phyloP scores from a whole-genome alignment of 1,284 basidiomycete species.

The Porogramme epimiltina region DNA sequence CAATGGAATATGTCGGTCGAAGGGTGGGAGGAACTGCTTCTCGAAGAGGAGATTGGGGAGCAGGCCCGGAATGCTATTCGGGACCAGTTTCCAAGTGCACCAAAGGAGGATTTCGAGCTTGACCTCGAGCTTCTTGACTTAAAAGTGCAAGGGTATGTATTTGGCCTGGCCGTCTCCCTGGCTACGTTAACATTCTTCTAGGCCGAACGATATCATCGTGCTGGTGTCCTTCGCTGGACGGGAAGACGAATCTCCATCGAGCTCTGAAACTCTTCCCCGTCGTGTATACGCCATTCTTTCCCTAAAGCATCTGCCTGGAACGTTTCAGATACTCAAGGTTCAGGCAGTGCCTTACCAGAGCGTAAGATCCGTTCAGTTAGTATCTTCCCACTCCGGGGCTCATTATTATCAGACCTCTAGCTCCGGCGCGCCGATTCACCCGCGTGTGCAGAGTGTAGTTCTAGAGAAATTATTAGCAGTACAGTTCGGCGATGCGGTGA shows the following conservation, averaged over 20 bases:
- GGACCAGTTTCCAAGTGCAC: slow-evolving; percentile 39
- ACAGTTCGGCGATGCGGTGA: slow-evolving; percentile 79
- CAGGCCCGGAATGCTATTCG: slow-evolving; percentile 45
- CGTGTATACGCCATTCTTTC: slow-evolving; percentile 67
- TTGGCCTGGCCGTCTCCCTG: too few species aligned
- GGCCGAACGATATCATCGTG: slow-evolving; percentile 55
- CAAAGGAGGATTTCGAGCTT: slow-evolving; percentile 45
- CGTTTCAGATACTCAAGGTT: slow-evolving; percentile 48
- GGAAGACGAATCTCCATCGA: slow-evolving; percentile 47
- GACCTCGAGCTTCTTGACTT: slow-evolving; percentile 74
- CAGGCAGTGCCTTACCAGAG: slow-evolving; percentile 73
- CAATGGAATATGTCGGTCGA: slow-evolving; percentile 66
- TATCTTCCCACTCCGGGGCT: slow-evolving; percentile 1
- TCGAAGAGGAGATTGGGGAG: slow-evolving; percentile 54
- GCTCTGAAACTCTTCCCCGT: slow-evolving; percentile 44
- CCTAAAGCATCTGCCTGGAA: slow-evolving; percentile 43
- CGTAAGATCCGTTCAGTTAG: slow-evolving; percentile 42
- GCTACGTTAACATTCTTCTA: slow-evolving; percentile 24
- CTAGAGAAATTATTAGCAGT: slow-evolving; percentile 59
- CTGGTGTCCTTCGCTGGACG: slow-evolving; percentile 68
- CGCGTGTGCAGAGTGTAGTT: slow-evolving; percentile 60
- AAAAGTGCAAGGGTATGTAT: slow-evolving; percentile 57
- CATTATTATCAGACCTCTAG: slow-evolving; percentile 53
- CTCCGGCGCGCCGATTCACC: slow-evolving; percentile 68
- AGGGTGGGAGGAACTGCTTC: slow-evolving; percentile 64